Conservation (phyloP, 73 alveolate genomes). For the Paraurostyla sp. region DNA sequence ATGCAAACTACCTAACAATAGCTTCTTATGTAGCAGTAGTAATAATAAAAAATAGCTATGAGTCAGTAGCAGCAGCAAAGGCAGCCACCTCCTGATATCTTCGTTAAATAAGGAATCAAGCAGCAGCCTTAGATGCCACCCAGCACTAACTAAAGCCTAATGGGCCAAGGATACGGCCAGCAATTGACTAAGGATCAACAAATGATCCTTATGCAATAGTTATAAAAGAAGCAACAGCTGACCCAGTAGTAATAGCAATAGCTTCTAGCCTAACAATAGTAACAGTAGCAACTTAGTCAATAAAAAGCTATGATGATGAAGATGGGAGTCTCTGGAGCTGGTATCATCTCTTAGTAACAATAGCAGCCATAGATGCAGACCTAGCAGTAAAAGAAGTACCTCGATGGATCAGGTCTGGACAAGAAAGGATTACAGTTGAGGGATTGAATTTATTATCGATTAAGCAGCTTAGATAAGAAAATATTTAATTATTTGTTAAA, state of each 20-base stretch:
- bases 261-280: not conserved
- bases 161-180: slow-evolving; percentile 6
- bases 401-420: not conserved
- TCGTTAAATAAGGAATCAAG: not conserved
- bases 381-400: slow-evolving; percentile 4
- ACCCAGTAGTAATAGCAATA: not conserved
- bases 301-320: slow-evolving; percentile 34
- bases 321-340: slow-evolving; percentile 43
- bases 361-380: slow-evolving; percentile 4
- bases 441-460: too few species aligned
- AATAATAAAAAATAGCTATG: slow-evolving; percentile 18
- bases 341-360: not conserved
- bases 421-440: not conserved
- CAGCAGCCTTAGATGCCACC: slow-evolving; percentile 26
- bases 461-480: too few species aligned
- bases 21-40: not conserved
- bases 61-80: not conserved
- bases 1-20: not conserved
- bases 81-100: slow-evolving; percentile 33
- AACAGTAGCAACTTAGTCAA: not conserved
- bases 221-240: slow-evolving; percentile 11
- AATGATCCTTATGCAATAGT: slow-evolving; percentile 6
- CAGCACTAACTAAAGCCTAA: not conserved
- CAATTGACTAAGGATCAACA: slow-evolving; percentile 43
- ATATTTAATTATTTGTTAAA: too few species aligned